A percentile compares a stretch with the other conserved stretches of the same genome.
Evolutionary conservation across 2,329 filamentous ascomycete species (phyloP).

Genomic region (Fusarium sp.): DNA sequence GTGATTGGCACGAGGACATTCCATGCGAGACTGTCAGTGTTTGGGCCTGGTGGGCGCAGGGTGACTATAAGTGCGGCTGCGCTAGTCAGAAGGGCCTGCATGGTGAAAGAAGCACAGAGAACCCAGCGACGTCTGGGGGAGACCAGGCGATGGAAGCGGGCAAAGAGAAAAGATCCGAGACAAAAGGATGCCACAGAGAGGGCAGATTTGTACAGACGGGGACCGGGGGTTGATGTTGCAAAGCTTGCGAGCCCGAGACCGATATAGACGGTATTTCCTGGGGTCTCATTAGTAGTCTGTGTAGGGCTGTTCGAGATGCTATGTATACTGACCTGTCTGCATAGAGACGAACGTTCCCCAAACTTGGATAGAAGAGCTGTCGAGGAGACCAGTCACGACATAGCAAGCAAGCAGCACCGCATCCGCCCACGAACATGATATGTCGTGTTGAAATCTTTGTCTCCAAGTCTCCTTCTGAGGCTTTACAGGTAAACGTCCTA

Average conservation of each 20-base stretch:
- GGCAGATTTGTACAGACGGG: conserved; percentile 66
- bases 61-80: conserved; percentile 68
- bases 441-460: conserved; percentile 25
- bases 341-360: conserved; percentile 87
- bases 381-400: conserved; percentile 80
- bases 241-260: conserved; percentile 69
- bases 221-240: conserved; percentile 55
- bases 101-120: conserved; percentile 68
- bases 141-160: conserved; percentile 73
- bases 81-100: conserved; percentile 64
- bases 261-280: conserved; percentile 82
- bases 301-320: neutral
- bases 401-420: conserved; percentile 78
- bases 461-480: conserved; percentile 11
- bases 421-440: conserved; percentile 71
- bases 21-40: conserved; percentile 65
- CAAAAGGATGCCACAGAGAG: conserved; percentile 79
- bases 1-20: conserved; percentile 74
- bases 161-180: conserved; percentile 78
- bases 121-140: conserved; percentile 73
- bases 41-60: conserved; percentile 55
- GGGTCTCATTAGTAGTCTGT: neutral
- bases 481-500: conserved; percentile 8
- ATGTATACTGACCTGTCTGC: conserved; percentile 75
- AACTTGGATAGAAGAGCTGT: conserved; percentile 80